Evolutionary conservation across 768 basidiomycete genomes (phyloP), one percentile per base, ranked within the genome.

Genomic region (Heimioporus sp.): DNA sequence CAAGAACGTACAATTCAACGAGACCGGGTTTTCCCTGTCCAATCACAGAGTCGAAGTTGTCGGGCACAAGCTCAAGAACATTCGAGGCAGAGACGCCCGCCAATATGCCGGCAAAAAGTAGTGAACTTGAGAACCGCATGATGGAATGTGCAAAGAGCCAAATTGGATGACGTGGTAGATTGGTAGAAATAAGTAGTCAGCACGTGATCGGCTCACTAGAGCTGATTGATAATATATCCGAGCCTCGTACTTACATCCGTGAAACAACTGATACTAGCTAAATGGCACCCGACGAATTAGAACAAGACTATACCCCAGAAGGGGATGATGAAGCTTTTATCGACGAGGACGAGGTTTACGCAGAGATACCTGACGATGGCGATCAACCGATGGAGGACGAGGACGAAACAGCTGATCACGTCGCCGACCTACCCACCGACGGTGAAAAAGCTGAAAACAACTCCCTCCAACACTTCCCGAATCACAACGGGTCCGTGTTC

Each of bases 21-120:
- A 94, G 77, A 61, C 86, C 91, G 49, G 90, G 87, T 63, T 81
- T 90, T 49, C 87, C 90, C 51, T 86, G 72, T 45, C 92, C 93
- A 62, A 96, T 73, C 50, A 84, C 67, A 28, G 72, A 58, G 67
- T 92, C 86, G 65, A 93, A 97, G 72, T 87, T 90, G 55, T 77
- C 75, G 0, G 87, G 76, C 42, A 67, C 79, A 42, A 96, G 83
- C 9, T 93, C 92, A 40, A 94, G 54, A 46, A 97, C 94, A 63
- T 93, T 92, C 10, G 90, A 93, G 40, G 89, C 88, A 52, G 73
- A 70, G 12, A 74, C 85, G 34, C 73, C 72, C 40, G 81, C 78
- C 56, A 85, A 61, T 10, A 87, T 62, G 19, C 79, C 73, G n/a
- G 81, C 73, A 19, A 80, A 72, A 58, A 88, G 71, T 42, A 88